Conservation (phyloP, 805 yeast genomes). For the Metschnikowia noctiluminum region DNA sequence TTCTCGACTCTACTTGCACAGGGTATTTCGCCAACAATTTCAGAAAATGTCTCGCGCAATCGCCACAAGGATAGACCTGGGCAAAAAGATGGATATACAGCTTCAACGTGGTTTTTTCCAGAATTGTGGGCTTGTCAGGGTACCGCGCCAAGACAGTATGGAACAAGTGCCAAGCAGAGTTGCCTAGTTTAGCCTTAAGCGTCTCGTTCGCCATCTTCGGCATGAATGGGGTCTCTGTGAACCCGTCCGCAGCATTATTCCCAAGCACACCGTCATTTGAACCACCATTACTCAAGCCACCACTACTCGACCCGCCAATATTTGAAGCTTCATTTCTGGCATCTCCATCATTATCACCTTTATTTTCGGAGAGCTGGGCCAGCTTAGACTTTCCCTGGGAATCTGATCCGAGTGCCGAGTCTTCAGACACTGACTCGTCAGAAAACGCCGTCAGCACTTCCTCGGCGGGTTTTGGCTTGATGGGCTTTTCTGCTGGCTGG, state of each 20-base stretch:
- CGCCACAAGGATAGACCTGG: conserved; percentile 95
- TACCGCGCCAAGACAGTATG: conserved; percentile 91
- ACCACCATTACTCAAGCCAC: too few species aligned
- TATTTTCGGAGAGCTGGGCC: neutral
- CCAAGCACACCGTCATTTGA: too few species aligned
- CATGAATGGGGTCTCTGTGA: conserved; percentile 65
- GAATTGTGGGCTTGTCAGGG: conserved; percentile 72
- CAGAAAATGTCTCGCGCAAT: conserved; percentile 90
- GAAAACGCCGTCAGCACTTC: conserved; percentile 1
- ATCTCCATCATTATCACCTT: too few species aligned
- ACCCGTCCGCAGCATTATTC: conserved; percentile 6
- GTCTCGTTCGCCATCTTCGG: conserved; percentile 90
- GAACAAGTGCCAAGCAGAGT: conserved; percentile 85
- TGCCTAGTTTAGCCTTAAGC: conserved; percentile 77
- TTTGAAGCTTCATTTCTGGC: too few species aligned
- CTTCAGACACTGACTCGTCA: neutral
- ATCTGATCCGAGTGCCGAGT: neutral
- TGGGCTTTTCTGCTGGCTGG: neutral
- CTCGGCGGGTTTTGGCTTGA: conserved; percentile 1
- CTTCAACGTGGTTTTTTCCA: conserved; percentile 59
- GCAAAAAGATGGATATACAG: conserved; percentile 73
- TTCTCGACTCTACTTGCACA: conserved; percentile 75
- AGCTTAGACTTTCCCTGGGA: neutral
- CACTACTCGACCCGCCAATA: too few species aligned
- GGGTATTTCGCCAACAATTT: conserved; percentile 67